Evolutionary conservation across 441 rosid species (phyloP), one percentile per base, ranked within the genome.

Genomic region (Brassica hybrid): DNA sequence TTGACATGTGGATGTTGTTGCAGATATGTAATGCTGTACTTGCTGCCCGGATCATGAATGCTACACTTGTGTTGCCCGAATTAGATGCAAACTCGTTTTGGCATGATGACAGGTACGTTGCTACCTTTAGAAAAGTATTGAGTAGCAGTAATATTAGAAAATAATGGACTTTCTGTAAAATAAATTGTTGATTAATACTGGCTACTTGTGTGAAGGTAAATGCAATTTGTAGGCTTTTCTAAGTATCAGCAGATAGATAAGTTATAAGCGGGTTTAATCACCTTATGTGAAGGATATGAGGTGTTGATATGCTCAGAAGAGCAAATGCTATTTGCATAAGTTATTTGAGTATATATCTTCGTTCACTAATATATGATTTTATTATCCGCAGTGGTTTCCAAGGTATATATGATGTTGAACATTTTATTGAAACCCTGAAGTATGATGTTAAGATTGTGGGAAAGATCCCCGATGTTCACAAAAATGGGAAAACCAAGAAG

Each of bases 21-120:
- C 84, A 96, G 99, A 94, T 96, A 59, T 96, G 98, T 78, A 96
- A 96, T 87, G 98, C 99, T 2, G 99, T 96, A 79, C 98, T 96
- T 85, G 97, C 98, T 84, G 99, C 99, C 25, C 84, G 99, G 76
- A 94, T 96, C 83, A 90, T 94, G 98, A 96, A 96, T 86, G 98
- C 98, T 71, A 93, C 98, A 1, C 99, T 96, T 70, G 97, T 96
- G 79, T 80, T 96, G 67, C 99, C 99, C 52, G 99, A 94, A 82
- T 79, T 94, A 85, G 97, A 96, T 80, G 97, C 98, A 65, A 96
- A 94, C 87, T 92, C 97, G 72, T 96, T 94, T 82, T 96, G 98
- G 99, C 99, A 86, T 75, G 99, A 96, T 80, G 94, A 89, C 82
- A 96, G 94, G 98, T 96, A 87, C 69, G 38, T 38, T 71, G 56